These are phyloP conservation scores for Thermoascus crustaceus DNA, from an alignment of 2,329 filamentous ascomycete genomes.

Conservation along the genomic window DNA sequence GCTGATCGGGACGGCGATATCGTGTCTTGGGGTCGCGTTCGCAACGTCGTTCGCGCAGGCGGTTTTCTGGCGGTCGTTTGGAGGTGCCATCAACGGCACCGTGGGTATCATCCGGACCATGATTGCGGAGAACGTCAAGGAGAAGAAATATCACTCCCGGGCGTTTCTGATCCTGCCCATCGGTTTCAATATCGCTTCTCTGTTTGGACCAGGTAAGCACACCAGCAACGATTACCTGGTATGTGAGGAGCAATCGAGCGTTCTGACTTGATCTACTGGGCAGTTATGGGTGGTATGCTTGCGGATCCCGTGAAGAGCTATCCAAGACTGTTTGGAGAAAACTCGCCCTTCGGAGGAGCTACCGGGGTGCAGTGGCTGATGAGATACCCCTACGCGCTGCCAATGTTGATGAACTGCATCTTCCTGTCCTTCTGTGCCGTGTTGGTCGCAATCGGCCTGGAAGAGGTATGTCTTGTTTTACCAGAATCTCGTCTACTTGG, in stretches of 20 bases:
- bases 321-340: constrained; percentile 54
- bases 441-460: constrained; percentile 54
- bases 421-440: constrained; percentile 50
- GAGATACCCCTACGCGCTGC: constrained; percentile 59
- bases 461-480: constrained; percentile 41
- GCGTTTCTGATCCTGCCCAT: constrained; percentile 55
- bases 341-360: constrained; percentile 48
- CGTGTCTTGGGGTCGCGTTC: constrained; percentile 61
- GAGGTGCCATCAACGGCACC: constrained; percentile 63
- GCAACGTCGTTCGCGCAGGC: constrained; percentile 55
- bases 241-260: not conserved
- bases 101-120: constrained; percentile 52
- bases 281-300: constrained; percentile 56
- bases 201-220: constrained; percentile 39
- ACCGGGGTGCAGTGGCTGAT: constrained; percentile 54
- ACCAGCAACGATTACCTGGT: constrained; percentile 11
- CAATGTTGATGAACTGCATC: constrained; percentile 56
- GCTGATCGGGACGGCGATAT: constrained; percentile 58
- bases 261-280: not conserved
- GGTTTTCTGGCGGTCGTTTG: constrained; percentile 58
- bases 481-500: not conserved
- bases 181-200: constrained; percentile 58
- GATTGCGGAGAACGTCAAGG: constrained; percentile 62
- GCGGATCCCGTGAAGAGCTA: constrained; percentile 59
- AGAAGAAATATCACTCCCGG: constrained; percentile 53